A percentile compares a stretch with the other conserved stretches of the same genome.
Evolutionary conservation across 2,329 filamentous ascomycete species (phyloP).

Genomic region (Tympanopsis confertula): DNA sequence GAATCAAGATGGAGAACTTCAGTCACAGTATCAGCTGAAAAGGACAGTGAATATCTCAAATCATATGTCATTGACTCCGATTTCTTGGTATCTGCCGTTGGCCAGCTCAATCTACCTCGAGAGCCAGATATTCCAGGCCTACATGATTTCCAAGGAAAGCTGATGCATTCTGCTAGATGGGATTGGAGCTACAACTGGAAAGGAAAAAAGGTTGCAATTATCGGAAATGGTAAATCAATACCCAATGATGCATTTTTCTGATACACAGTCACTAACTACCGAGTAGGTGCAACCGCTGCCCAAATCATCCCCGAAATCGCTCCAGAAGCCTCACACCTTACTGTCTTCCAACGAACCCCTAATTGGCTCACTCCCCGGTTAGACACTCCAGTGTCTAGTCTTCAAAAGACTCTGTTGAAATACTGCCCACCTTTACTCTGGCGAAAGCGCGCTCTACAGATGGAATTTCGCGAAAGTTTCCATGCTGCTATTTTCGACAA

Average conservation of each 20-base stretch:
- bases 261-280: slow-evolving; percentile 6
- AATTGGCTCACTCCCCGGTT: slow-evolving; percentile 45
- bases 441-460: slow-evolving; percentile 34
- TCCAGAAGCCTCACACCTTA: slow-evolving; percentile 33
- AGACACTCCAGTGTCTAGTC: slow-evolving; percentile 30
- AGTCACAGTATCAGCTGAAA: slow-evolving; percentile 33
- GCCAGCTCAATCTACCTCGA: slow-evolving; percentile 42
- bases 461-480: slow-evolving; percentile 40
- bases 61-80: slow-evolving; percentile 40
- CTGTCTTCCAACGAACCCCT: slow-evolving; percentile 43
- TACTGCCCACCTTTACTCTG: slow-evolving; percentile 37
- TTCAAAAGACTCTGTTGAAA: slow-evolving; percentile 27
- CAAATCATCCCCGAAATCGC: slow-evolving; percentile 47
- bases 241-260: slow-evolving; percentile 1
- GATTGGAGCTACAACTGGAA: slow-evolving; percentile 43
- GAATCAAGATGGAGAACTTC: slow-evolving; percentile 35
- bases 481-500: slow-evolving; percentile 29
- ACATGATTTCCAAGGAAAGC: not conserved
- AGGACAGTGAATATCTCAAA: slow-evolving; percentile 39
- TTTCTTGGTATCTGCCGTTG: slow-evolving; percentile 45
- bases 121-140: not conserved
- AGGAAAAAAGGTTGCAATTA: slow-evolving; percentile 42
- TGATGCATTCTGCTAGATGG: slow-evolving; percentile 43
- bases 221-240: slow-evolving; percentile 38
- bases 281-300: slow-evolving; percentile 37